Evolutionary conservation across 345 rosid species (phyloP).

Genomic region (Linum usitatissimum): DNA sequence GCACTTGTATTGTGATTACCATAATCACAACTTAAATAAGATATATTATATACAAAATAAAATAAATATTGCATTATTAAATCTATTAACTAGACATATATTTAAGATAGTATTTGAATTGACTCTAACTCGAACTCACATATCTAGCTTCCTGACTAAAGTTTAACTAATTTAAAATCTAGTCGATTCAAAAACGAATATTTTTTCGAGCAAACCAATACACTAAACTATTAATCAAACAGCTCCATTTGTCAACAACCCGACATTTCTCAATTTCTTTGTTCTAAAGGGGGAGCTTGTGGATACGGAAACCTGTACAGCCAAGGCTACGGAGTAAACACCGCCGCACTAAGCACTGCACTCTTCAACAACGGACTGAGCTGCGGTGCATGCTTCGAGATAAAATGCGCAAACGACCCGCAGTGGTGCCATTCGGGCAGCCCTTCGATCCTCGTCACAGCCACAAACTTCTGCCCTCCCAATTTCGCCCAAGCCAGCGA

Average conservation of each 20-base stretch:
- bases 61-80: too few species aligned
- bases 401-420: constrained; percentile 66
- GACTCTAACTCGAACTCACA: too few species aligned
- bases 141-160: too few species aligned
- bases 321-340: constrained; percentile 91
- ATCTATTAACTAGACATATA: too few species aligned
- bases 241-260: not conserved
- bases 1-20: too few species aligned
- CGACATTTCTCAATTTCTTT: not conserved
- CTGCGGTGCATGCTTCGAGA: constrained; percentile 91
- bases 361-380: constrained; percentile 82
- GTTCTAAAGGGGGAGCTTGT: constrained; percentile 77
- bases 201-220: too few species aligned
- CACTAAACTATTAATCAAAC: too few species aligned
- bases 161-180: too few species aligned
- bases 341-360: constrained; percentile 91
- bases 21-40: too few species aligned
- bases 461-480: constrained; percentile 95
- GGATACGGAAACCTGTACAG: constrained; percentile 94
- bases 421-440: constrained; percentile 73
- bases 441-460: constrained; percentile 73
- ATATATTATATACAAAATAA: too few species aligned
- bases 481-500: constrained; percentile 74
- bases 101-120: too few species aligned
- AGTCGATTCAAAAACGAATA: too few species aligned